Evolutionary conservation across 2,329 filamentous ascomycete genomes (phyloP).

Genomic region (Salinomyces thailandicus): DNA sequence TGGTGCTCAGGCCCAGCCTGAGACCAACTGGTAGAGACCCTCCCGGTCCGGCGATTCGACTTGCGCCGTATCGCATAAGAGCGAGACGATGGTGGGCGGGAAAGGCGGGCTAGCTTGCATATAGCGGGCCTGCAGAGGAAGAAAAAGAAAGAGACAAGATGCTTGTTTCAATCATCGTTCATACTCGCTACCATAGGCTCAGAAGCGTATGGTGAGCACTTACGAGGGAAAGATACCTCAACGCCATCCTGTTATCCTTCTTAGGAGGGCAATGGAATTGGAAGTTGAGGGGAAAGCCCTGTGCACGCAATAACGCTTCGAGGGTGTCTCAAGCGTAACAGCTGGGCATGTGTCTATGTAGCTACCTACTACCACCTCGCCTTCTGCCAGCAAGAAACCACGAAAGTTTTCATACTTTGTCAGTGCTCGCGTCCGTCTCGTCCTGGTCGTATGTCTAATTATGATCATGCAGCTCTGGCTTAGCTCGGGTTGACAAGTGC

Average conservation of each 20-base stretch:
- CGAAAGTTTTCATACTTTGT: too few relatives aligned
- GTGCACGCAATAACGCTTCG: conserved; percentile 43
- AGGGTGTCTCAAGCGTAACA: conserved; percentile 19
- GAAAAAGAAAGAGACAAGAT: neutral
- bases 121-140: neutral
- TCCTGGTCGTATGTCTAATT: too few relatives aligned
- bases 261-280: too few relatives aligned
- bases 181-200: neutral
- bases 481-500: too few relatives aligned
- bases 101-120: too few relatives aligned
- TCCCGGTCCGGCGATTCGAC: conserved; percentile 7
- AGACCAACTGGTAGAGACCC: conserved; percentile 35
- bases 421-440: too few relatives aligned
- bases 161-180: neutral
- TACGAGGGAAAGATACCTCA: conserved; percentile 99
- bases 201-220: conserved; percentile 58
- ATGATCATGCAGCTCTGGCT: too few relatives aligned
- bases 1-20: conserved; percentile 26
- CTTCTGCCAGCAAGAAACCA: too few relatives aligned
- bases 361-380: too few relatives aligned
- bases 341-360: conserved; percentile 21
- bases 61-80: conserved; percentile 1
- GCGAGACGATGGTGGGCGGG: too few relatives aligned
- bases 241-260: neutral
- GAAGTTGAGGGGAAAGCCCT: conserved; percentile 82